Base-by-base conservation (phyloP, 164 flowering plant genomes). In the Aristolochia californica region DNA sequence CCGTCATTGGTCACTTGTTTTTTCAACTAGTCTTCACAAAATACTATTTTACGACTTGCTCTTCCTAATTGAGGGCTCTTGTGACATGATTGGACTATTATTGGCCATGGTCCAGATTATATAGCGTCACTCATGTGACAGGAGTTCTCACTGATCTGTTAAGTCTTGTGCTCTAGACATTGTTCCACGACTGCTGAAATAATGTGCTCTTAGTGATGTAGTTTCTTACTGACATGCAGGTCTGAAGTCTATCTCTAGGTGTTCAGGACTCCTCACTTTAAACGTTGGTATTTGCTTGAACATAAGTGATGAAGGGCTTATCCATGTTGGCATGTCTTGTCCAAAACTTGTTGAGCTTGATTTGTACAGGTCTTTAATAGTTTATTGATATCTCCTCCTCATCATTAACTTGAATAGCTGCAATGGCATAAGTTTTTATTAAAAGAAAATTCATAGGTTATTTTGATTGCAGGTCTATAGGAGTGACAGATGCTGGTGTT, bases 221-320 rank as follows among this genome's bases (percentile, higher is more conserved):
- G 17, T 11, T 55, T 9, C 65, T 2, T 48, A 53, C 57, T 34
- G 28, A 23, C 63, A 0, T 73, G 69, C 90, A 87, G 95, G 88
- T 63, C 63, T 91, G 65, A 77, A 71, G 69, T 83, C 87, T 57
- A 78, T 91, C 45, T 75, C 94, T 38, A 74, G 75, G 48, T 85
- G 95, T 63, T 69, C 77, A 9, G 58, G 64, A 23, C 94, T 90
- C 43, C 43, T 80, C 22, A 72, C 71, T 72, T 65, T 90, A 28
- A 90, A 84, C 59, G 53, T 91, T n/a, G 97, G 97, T 59, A 81
- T 91, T 48, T 91, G 97, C 71, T 72, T 77, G 18, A 83, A 88
- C 63, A 77, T 91, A 57, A 83, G 81, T 13, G 86, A 85, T 59
- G 62, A 74, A 60, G 94, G 97, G 65, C 78, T 88, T 56, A 56